Base-by-base conservation (phyloP, 2,329 filamentous ascomycete genomes). In the Aureobasidium pullulans region DNA sequence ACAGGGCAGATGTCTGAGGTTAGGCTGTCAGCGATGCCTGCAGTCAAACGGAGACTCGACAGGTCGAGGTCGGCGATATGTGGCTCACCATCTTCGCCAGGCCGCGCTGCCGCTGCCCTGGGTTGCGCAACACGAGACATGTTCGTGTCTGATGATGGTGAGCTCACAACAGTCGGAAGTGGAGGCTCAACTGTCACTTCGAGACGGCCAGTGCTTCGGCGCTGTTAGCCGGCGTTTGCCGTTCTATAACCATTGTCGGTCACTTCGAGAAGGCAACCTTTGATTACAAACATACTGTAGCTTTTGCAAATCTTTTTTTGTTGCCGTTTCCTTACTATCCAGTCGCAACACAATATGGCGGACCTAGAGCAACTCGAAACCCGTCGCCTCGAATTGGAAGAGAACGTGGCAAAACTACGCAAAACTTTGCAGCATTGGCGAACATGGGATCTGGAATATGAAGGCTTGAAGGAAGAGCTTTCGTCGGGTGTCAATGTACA, bases 371-470 rank as follows among this genome's bases (percentile, higher is more conserved):
- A 47, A 15, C 39, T 62, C 11, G 60, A 62, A 32, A 44, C 36
- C 2, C 89, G 93, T 68, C 83, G 89, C 15, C 77, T 82, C 64
- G 81, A 85, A 62, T 84, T 97, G 7, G 89, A 96, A 72, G 81
- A 84, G 39, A 90, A 87, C 64, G 81, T 96, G 48, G 76, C 80
- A 52, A 84, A 90, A 70, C 81, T 97, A 19, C 84, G 84, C 59
- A 84, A 87, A 67, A 86, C 88, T 6, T 80, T 97, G 57, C 84
- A 85, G 63, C 87, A 96, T 75, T 99, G 93, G 93, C 88, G 89
- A 64, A 86, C 86, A 58, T 95, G 89, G 83, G 92, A 96, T 71
- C 84, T 88, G 49, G 93, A 97, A 71, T 97, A 97, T 72, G 90
- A 96, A 70, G 84, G 86, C 28, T 80, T 97, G 62, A 91, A 89